Evolutionary conservation across 1,284 basidiomycete species (phyloP).

Genomic region (Inonotus hispidus): DNA sequence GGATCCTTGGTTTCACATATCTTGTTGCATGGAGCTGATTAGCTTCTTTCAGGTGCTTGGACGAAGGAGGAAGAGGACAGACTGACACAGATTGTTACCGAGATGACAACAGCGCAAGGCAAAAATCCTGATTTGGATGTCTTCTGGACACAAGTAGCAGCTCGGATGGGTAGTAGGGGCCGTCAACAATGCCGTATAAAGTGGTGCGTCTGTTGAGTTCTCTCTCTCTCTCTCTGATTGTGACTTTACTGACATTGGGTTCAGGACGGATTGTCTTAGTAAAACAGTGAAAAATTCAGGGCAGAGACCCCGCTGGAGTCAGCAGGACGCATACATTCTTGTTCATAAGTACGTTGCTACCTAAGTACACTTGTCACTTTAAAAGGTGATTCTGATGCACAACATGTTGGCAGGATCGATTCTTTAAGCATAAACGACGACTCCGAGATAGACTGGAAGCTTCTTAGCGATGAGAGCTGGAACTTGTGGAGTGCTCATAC

Average conservation of each 20-base stretch:
- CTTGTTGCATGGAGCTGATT: constrained; percentile 1
- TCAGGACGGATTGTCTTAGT: constrained; percentile 69
- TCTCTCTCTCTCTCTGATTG: not conserved
- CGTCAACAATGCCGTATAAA: constrained; percentile 82
- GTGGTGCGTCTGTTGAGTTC: constrained; percentile 44
- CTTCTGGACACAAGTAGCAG: constrained; percentile 74
- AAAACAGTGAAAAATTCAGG: constrained; percentile 67
- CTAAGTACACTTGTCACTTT: not conserved
- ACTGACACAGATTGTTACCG: constrained; percentile 63
- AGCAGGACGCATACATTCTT: constrained; percentile 69
- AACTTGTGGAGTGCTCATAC: constrained; percentile 78
- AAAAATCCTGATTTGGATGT: constrained; percentile 69
- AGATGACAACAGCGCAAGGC: constrained; percentile 64
- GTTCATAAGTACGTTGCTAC: constrained; percentile 63
- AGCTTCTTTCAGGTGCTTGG: constrained; percentile 49
- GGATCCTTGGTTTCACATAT: constrained; percentile 21
- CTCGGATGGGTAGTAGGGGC: constrained; percentile 69
- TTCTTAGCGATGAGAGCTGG: constrained; percentile 65
- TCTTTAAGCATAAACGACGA: constrained; percentile 70
- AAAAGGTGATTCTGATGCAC: not conserved
- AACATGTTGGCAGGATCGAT: constrained; percentile 57
- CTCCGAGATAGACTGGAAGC: constrained; percentile 81
- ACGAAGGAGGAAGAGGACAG: constrained; percentile 67
- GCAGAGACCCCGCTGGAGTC: constrained; percentile 63
- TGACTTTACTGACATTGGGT: not conserved